Evolutionary conservation across 1,139 yeast genomes (phyloP).

Genomic region (Debaryomycetaceae sp.): DNA sequence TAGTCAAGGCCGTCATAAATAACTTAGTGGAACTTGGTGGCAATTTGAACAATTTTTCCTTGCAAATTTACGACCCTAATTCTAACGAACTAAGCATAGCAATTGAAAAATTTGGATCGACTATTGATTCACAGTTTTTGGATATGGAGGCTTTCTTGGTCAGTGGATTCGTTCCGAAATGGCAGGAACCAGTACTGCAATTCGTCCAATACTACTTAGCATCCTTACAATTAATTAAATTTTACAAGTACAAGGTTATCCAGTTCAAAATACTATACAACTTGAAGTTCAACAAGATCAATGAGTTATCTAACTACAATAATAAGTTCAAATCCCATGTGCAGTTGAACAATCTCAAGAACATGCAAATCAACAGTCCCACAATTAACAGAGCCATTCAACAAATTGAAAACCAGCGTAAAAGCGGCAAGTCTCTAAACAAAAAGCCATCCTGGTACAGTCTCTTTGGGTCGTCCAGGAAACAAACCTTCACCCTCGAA

Average conservation of each 20-base stretch:
- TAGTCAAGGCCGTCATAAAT: slow-evolving; percentile 27
- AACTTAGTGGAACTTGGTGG: slow-evolving; percentile 45
- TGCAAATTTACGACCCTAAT: slow-evolving; percentile 34
- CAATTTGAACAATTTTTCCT: slow-evolving; percentile 44
- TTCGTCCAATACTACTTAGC: slow-evolving; percentile 38
- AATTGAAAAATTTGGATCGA: slow-evolving; percentile 46
- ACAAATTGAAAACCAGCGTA: slow-evolving; percentile 24
- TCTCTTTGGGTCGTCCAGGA: slow-evolving; percentile 36
- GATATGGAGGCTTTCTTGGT: slow-evolving; percentile 39
- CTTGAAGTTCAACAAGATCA: slow-evolving; percentile 38
- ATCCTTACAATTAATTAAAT: slow-evolving; percentile 38
- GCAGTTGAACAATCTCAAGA: slow-evolving; percentile 26
- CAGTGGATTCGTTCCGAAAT: slow-evolving; percentile 35
- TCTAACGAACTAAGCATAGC: slow-evolving; percentile 28
- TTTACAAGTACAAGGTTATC: slow-evolving; percentile 44
- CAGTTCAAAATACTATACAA: slow-evolving; percentile 43
- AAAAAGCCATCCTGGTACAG: slow-evolving; percentile 45
- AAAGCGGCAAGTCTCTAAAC: slow-evolving; percentile 10
- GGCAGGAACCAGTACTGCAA: slow-evolving; percentile 48
- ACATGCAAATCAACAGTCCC: slow-evolving; percentile 37
- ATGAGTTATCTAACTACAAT: slow-evolving; percentile 33
- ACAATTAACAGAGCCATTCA: slow-evolving; percentile 34
- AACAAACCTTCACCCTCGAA: slow-evolving; percentile 2
- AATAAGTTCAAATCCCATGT: slow-evolving; percentile 12
- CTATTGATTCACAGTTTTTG: slow-evolving; percentile 41